phyloP scores from a whole-genome alignment of 495 filamentous ascomycete species.

The Trichoderma virens region DNA sequence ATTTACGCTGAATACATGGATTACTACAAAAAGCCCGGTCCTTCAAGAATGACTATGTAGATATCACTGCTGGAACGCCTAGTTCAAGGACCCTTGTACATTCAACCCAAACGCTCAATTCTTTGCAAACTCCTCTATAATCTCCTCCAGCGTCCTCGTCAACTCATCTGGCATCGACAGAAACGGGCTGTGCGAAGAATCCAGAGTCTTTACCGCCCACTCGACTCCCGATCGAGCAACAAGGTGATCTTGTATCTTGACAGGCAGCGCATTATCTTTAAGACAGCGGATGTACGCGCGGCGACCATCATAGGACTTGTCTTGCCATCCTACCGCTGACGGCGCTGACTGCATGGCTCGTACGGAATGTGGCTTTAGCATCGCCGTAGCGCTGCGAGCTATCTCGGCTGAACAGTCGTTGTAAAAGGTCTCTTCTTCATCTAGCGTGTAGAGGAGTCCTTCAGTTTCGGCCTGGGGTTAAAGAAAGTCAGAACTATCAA shows the following conservation, averaged over 20 bases:
- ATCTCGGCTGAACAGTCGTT: too few species aligned
- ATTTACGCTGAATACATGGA: too few species aligned
- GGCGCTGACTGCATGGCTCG: not conserved
- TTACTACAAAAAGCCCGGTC: too few species aligned
- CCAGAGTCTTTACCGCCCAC: not conserved
- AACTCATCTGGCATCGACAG: not conserved
- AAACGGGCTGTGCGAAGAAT: not conserved
- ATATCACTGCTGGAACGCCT: too few species aligned
- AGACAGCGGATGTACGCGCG: not conserved
- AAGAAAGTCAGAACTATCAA: too few species aligned
- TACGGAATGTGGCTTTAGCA: not conserved
- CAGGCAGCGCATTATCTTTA: not conserved
- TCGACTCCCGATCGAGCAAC: not conserved
- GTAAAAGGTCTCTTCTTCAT: too few species aligned
- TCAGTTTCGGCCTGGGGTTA: too few species aligned
- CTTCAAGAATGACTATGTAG: too few species aligned
- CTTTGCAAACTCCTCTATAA: not conserved
- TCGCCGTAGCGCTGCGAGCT: not conserved
- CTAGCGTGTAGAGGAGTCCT: too few species aligned
- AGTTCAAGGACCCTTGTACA: too few species aligned
- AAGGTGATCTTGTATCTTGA: not conserved
- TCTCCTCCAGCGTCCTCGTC: not conserved
- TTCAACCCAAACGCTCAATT: not conserved
- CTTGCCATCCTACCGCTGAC: not conserved
- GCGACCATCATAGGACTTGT: not conserved